Conservation (phyloP, 73 alveolate genomes). For the Tetrahymena borealis region DNA sequence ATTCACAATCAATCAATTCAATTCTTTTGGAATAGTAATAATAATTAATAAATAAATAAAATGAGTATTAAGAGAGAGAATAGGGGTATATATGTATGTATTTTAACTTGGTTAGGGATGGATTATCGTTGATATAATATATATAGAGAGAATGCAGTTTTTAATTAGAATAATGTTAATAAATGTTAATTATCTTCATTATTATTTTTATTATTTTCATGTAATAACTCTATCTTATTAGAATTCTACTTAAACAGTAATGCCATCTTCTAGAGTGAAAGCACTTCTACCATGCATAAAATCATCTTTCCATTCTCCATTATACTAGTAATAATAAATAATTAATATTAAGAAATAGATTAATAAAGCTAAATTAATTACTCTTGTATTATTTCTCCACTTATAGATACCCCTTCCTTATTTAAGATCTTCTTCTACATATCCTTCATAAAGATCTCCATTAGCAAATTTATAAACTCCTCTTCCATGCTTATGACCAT, state of each 20-base stretch:
- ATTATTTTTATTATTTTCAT: not conserved
- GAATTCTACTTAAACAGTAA: not conserved
- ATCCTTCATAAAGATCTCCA: constrained; percentile 47
- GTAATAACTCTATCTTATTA: not conserved
- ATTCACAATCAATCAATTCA: too few relatives aligned
- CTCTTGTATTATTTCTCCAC: constrained; percentile 25
- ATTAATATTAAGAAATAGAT: not conserved
- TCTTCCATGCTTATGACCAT: constrained; percentile 46
- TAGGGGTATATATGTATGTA: too few relatives aligned
- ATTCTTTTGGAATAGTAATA: too few relatives aligned
- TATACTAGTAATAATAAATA: not conserved
- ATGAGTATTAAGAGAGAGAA: too few relatives aligned
- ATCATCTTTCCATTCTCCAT: not conserved
- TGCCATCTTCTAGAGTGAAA: not conserved
- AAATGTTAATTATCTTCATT: not conserved
- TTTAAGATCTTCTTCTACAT: constrained; percentile 30
- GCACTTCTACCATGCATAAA: constrained; percentile 2
- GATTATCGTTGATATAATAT: too few relatives aligned
- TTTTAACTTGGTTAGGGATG: too few relatives aligned
- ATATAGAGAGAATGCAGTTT: too few relatives aligned
- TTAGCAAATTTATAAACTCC: constrained; percentile 47
- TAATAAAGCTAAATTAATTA: not conserved
- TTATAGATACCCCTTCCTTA: constrained; percentile 35
- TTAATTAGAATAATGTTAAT: too few relatives aligned
- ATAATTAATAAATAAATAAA: too few relatives aligned